Percentiles rank a stretch among this genome's conserved stretches.
phyloP scores from a whole-genome alignment of 441 rosid genomes.

The Capsella rubella region DNA sequence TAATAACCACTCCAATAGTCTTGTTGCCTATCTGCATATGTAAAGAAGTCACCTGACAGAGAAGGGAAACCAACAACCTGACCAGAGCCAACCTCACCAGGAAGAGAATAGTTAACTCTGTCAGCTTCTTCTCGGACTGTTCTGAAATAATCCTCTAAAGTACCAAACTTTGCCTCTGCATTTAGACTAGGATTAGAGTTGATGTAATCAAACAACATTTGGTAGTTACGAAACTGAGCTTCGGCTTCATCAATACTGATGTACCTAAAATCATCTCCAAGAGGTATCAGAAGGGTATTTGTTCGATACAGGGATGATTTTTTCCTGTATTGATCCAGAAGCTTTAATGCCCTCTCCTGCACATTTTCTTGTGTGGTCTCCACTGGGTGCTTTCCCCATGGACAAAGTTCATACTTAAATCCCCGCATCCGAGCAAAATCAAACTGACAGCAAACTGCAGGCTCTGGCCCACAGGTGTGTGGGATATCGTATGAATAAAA shows the following conservation, averaged over 20 bases:
- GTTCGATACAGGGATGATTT: slow-evolving; percentile 88
- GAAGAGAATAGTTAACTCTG: slow-evolving; percentile 76
- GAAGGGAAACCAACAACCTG: slow-evolving; percentile 92
- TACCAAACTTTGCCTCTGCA: slow-evolving; percentile 89
- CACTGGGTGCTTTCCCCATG: slow-evolving; percentile 81
- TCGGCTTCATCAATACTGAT: slow-evolving; percentile 86
- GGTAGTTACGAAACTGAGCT: slow-evolving; percentile 94
- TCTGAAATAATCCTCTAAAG: slow-evolving; percentile 87
- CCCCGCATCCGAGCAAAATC: slow-evolving; percentile 84
- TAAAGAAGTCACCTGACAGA: slow-evolving; percentile 95
- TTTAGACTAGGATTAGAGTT: slow-evolving; percentile 86
- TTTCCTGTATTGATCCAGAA: slow-evolving; percentile 93
- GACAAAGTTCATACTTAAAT: slow-evolving; percentile 76
- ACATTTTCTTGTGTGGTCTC: slow-evolving; percentile 84
- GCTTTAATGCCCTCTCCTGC: slow-evolving; percentile 78
- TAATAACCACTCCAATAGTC: slow-evolving; percentile 99
- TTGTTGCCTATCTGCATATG: slow-evolving; percentile 90
- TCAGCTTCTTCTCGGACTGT: slow-evolving; percentile 87
- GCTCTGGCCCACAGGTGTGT: slow-evolving; percentile 99
- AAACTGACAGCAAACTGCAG: slow-evolving; percentile 97
- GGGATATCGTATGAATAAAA: slow-evolving; percentile 96
- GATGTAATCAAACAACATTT: slow-evolving; percentile 84
- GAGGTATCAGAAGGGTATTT: slow-evolving; percentile 95
- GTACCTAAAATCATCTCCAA: slow-evolving; percentile 97
- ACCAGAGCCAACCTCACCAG: slow-evolving; percentile 84